phyloP scores from a whole-genome alignment of 495 filamentous ascomycete genomes.

The Neurospora tetrasperma region DNA sequence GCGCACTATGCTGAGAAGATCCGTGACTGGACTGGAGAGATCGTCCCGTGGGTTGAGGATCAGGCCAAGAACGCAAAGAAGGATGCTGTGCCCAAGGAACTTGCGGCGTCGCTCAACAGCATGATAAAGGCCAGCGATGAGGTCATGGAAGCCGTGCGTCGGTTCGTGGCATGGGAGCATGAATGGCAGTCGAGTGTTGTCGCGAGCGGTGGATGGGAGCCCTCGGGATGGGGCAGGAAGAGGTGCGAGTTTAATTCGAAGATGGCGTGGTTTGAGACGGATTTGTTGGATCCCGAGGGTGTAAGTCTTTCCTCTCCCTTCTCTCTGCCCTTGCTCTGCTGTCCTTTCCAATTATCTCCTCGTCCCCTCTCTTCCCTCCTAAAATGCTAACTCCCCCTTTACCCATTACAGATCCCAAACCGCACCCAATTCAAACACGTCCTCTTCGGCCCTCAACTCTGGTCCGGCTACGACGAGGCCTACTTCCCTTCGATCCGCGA shows the following conservation, averaged over 20 bases:
- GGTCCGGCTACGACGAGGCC: constrained; percentile 63
- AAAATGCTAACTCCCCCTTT: background rate
- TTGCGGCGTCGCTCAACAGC: constrained; percentile 38
- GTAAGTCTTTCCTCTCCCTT: constrained; percentile 37
- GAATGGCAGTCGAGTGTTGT: constrained; percentile 59
- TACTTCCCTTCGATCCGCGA: constrained; percentile 84
- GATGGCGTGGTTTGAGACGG: constrained; percentile 71
- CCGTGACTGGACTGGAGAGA: constrained; percentile 48
- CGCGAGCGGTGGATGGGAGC: constrained; percentile 59
- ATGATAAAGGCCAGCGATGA: constrained; percentile 51
- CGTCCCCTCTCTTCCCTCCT: background rate
- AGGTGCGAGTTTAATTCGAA: constrained; percentile 58
- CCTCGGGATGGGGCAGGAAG: constrained; percentile 48
- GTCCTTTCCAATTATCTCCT: background rate
- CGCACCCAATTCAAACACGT: constrained; percentile 93
- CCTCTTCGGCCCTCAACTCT: constrained; percentile 71
- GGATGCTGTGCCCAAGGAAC: constrained; percentile 5
- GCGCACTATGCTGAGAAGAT: constrained; percentile 49
- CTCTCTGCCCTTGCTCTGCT: background rate
- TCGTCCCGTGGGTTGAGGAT: constrained; percentile 52
- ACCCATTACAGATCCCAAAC: constrained; percentile 54
- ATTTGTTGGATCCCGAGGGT: constrained; percentile 71
- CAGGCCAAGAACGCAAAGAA: constrained; percentile 32
- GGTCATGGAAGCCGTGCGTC: constrained; percentile 46
- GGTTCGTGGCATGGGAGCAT: constrained; percentile 65